Evolutionary conservation across 306 rosid genomes (phyloP).

Genomic region (Malus asiatica): DNA sequence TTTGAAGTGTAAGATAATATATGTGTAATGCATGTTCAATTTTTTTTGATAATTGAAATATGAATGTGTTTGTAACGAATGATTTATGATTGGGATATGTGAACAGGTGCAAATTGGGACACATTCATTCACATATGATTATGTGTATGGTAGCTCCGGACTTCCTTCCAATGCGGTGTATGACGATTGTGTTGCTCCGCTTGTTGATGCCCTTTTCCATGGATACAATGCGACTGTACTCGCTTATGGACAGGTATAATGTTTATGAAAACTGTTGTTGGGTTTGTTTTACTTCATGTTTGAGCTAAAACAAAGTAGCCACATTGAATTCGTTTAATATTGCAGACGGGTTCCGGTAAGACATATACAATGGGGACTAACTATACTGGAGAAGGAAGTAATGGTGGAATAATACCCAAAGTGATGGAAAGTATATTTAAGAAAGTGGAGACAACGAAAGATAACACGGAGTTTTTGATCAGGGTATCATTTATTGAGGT

Average conservation of each 20-base stretch:
- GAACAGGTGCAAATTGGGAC: slow-evolving; percentile 82
- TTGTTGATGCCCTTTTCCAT: slow-evolving; percentile 72
- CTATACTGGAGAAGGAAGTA: slow-evolving; percentile 56
- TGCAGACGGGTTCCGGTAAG: slow-evolving; percentile 92
- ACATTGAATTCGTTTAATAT: slow-evolving; percentile 5
- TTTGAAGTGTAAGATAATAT: background rate
- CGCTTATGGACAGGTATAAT: slow-evolving; percentile 87
- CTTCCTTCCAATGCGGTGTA: slow-evolving; percentile 42
- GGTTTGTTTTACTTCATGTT: background rate
- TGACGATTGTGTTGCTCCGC: slow-evolving; percentile 81
- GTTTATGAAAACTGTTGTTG: background rate
- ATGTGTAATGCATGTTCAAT: background rate
- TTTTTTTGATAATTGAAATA: background rate
- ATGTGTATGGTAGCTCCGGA: slow-evolving; percentile 55
- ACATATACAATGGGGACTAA: slow-evolving; percentile 65
- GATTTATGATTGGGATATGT: background rate
- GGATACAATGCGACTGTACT: slow-evolving; percentile 97
- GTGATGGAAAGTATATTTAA: slow-evolving; percentile 63
- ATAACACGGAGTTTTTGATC: slow-evolving; percentile 53
- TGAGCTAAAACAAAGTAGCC: background rate
- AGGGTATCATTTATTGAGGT: slow-evolving; percentile 94
- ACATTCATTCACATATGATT: slow-evolving; percentile 77
- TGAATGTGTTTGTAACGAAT: background rate
- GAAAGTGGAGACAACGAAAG: slow-evolving; percentile 35
- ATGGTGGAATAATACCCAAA: slow-evolving; percentile 61